These are phyloP conservation scores for Eragrostis nindensis DNA, from an alignment of 176 grass and related monocot genomes.

Conservation along the genomic window DNA sequence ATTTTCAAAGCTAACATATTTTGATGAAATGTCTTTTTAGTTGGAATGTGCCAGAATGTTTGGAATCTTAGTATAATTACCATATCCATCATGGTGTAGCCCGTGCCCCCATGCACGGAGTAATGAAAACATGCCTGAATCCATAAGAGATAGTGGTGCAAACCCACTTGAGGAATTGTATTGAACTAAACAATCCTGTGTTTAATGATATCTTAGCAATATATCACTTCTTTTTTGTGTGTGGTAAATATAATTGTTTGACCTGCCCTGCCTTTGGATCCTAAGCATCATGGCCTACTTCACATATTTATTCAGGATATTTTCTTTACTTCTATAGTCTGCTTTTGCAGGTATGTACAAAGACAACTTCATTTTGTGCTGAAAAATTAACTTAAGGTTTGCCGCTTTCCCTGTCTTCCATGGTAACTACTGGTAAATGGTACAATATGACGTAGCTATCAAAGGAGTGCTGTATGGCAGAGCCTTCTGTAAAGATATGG, in stretches of 20 bases:
- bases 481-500: constrained; percentile 25
- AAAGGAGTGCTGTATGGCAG: constrained; percentile 7
- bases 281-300: background rate
- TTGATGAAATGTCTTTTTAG: background rate
- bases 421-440: background rate
- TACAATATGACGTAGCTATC: constrained; percentile 9
- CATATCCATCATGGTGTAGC: background rate
- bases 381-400: background rate
- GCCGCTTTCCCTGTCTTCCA: background rate
- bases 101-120: background rate
- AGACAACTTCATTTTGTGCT: constrained; percentile 8
- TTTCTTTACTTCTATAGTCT: constrained; percentile 8
- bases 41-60: background rate
- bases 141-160: constrained; percentile 5
- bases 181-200: constrained; percentile 3
- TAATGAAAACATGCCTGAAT: constrained; percentile 2
- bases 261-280: background rate
- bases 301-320: background rate
- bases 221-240: background rate
- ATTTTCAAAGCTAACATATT: background rate
- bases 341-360: constrained; percentile 23
- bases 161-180: background rate
- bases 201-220: background rate
- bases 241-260: constrained; percentile 1
- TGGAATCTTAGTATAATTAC: background rate